A percentile compares a stretch with the other conserved stretches of the same genome.
Conservation (phyloP, 225 moss, liverwort and hornwort genomes). For the Rhytidiadelphus loreus region DNA sequence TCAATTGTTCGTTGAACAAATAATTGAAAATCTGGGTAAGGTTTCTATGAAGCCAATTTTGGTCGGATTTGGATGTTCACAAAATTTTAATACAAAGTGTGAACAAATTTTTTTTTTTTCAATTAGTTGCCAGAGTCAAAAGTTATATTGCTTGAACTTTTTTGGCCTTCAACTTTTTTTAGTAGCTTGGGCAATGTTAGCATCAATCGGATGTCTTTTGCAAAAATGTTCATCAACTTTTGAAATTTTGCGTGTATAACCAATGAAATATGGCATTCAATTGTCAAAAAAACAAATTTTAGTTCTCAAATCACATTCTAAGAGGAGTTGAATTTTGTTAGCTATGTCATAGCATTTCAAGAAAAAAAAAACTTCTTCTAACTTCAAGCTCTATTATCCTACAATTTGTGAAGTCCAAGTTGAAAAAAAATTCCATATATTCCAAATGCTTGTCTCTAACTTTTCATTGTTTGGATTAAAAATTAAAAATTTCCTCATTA, state of each 20-base stretch:
- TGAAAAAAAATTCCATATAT: not conserved
- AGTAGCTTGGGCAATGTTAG: not conserved
- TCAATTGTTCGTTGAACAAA: not conserved
- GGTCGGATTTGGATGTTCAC: not conserved
- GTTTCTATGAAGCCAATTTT: not conserved
- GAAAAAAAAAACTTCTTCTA: not conserved
- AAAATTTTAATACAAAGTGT: not conserved
- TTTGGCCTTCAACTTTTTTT: not conserved
- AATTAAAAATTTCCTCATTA: not conserved
- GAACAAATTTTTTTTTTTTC: not conserved
- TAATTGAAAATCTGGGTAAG: not conserved
- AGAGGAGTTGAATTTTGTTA: not conserved
- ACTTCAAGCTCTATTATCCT: not conserved
- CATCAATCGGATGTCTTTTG: not conserved
- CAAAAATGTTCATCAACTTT: not conserved
- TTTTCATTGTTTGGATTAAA: not conserved
- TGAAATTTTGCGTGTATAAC: not conserved
- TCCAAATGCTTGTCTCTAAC: not conserved
- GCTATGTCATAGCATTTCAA: fast-evolving
- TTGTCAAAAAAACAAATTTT: not conserved
- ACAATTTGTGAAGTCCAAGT: not conserved
- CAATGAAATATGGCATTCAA: not conserved
- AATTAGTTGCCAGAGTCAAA: not conserved
- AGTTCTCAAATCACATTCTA: not conserved
- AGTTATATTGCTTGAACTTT: not conserved